Percentiles rank a stretch among this genome's conserved stretches.
Evolutionary conservation across 257 asterid species (phyloP).

Genomic region (Osmanthus fragrans): DNA sequence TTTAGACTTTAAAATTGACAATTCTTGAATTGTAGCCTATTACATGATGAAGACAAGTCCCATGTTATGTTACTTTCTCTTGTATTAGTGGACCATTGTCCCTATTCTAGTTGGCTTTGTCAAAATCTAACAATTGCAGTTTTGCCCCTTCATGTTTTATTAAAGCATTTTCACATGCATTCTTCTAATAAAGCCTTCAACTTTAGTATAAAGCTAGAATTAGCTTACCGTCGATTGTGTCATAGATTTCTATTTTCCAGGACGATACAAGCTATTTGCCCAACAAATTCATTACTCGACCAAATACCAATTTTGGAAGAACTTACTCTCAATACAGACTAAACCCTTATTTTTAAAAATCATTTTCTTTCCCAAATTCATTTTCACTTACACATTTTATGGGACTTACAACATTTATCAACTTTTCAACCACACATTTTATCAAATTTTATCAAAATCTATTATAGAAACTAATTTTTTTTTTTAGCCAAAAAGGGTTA

Average conservation of each 20-base stretch:
- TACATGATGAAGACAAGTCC: constrained; percentile 9
- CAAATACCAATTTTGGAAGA: neutral
- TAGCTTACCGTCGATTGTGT: neutral
- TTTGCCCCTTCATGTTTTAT: neutral
- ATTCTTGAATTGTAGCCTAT: neutral
- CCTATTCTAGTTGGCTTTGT: neutral
- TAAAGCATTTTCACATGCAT: constrained; percentile 26
- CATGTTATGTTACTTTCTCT: constrained; percentile 5
- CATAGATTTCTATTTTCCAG: neutral
- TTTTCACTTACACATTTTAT: no score
- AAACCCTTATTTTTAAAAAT: no score
- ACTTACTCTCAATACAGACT: neutral
- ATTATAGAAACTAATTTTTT: no score
- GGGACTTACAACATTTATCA: no score
- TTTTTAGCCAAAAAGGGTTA: no score
- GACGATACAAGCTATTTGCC: neutral
- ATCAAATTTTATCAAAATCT: no score
- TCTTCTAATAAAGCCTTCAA: neutral
- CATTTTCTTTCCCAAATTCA: no score
- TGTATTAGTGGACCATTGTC: neutral
- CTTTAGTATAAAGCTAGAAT: neutral
- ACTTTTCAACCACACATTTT: no score
- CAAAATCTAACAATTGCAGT: neutral
- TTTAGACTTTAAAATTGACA: neutral
- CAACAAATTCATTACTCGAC: neutral